These are phyloP conservation scores for Leishmania braziliensis DNA, from an alignment of 208 protist genomes.

Conservation along the genomic window DNA sequence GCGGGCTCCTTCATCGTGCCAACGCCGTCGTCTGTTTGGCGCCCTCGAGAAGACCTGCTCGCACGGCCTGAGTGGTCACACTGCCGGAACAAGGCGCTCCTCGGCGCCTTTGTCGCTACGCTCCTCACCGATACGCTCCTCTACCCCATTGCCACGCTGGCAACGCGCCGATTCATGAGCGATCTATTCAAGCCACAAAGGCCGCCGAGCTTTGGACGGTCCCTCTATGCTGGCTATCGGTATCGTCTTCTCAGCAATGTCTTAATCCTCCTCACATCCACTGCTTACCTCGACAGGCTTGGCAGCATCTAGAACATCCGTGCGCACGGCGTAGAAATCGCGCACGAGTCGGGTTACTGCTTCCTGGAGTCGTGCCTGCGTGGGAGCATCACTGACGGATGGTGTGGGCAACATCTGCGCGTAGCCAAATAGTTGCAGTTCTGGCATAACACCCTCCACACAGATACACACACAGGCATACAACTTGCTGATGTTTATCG, in stretches of 20 bases:
- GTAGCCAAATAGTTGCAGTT: neutral
- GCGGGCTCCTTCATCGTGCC: constrained; percentile 70
- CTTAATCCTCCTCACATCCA: constrained; percentile 48
- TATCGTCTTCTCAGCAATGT: constrained; percentile 61
- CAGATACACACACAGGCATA: neutral
- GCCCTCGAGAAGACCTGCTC: constrained; percentile 57
- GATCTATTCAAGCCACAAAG: constrained; percentile 46
- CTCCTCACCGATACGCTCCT: constrained; percentile 41
- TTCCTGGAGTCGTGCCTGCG: neutral
- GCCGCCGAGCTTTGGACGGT: constrained; percentile 53
- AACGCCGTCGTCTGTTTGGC: constrained; percentile 65
- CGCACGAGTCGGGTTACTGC: neutral
- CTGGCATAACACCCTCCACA: neutral
- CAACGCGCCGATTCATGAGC: constrained; percentile 41
- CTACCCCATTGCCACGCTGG: constrained; percentile 46
- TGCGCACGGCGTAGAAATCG: neutral
- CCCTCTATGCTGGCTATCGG: constrained; percentile 67
- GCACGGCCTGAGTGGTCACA: constrained; percentile 51
- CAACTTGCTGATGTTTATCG: neutral
- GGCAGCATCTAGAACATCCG: constrained; percentile 20
- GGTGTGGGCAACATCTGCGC: neutral
- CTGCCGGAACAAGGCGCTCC: constrained; percentile 61
- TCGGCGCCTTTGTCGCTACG: constrained; percentile 58
- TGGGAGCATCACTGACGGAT: neutral
- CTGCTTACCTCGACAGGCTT: constrained; percentile 27